A percentile compares a stretch with the other conserved stretches of the same genome.
phyloP scores from a whole-genome alignment of 192 early-diverging fungal genomes.

The Gaertneriomyces semiglobifer region DNA sequence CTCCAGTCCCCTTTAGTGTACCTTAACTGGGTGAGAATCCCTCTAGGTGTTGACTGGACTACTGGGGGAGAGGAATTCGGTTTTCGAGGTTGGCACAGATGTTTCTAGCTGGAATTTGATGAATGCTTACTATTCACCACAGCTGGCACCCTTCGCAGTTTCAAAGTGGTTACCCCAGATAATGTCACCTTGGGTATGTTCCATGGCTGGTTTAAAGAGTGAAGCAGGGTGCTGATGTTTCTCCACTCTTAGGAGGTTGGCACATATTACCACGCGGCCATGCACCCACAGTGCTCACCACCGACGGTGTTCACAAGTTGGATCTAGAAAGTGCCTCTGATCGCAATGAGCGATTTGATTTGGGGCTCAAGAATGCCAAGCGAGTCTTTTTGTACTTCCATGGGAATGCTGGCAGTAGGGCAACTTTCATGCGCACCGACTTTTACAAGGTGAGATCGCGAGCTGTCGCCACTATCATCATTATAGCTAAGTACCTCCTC shows the following conservation, averaged over 20 bases:
- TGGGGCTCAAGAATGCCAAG: constrained; percentile 24
- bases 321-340: constrained; percentile 1
- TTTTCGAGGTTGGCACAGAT: constrained; percentile 22
- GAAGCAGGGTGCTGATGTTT: neutral
- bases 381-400: constrained; percentile 52
- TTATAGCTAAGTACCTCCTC: constrained; percentile 1
- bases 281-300: constrained; percentile 15
- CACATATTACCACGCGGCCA: constrained; percentile 41
- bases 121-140: neutral
- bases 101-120: neutral
- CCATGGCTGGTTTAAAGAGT: neutral
- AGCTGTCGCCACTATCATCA: neutral
- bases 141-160: constrained; percentile 24
- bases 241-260: constrained; percentile 29
- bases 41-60: constrained; percentile 22
- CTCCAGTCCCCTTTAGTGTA: constrained; percentile 35
- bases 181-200: constrained; percentile 30
- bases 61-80: constrained; percentile 33
- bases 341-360: constrained; percentile 22
- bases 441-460: constrained; percentile 31
- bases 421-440: constrained; percentile 30
- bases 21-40: constrained; percentile 37
- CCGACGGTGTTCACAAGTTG: constrained; percentile 7
- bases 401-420: constrained; percentile 52
- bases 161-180: constrained; percentile 39